Evolutionary conservation across 306 rosid species (phyloP).

Genomic region (Medicago ruthenica): DNA sequence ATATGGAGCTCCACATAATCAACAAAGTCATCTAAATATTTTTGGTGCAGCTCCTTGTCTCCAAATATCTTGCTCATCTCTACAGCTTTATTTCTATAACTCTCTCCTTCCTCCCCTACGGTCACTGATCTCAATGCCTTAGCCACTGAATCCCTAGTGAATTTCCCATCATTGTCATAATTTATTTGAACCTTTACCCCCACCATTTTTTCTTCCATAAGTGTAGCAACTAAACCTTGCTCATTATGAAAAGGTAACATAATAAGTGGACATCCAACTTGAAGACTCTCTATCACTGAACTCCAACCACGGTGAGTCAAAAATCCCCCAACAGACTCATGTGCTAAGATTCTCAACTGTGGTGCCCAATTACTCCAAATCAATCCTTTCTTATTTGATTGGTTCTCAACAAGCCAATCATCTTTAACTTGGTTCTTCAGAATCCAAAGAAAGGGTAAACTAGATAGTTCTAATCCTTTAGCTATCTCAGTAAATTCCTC

Average conservation of each 20-base stretch:
- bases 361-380: constrained; percentile 41
- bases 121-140: constrained; percentile 40
- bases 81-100: constrained; percentile 43
- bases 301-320: constrained; percentile 49
- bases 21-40: constrained; percentile 41
- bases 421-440: background rate
- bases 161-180: constrained; percentile 35
- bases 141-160: constrained; percentile 29
- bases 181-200: constrained; percentile 48
- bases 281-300: background rate
- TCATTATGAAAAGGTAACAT: constrained; percentile 40
- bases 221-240: constrained; percentile 33
- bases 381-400: background rate
- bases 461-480: constrained; percentile 8
- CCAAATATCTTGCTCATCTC: constrained; percentile 31
- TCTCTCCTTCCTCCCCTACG: constrained; percentile 45
- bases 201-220: constrained; percentile 41
- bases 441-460: background rate
- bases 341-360: constrained; percentile 38
- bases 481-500: constrained; percentile 38
- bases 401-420: background rate
- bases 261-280: constrained; percentile 31
- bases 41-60: background rate
- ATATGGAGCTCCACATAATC: constrained; percentile 19
- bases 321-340: constrained; percentile 44